Conservation (phyloP, 2,329 filamentous ascomycete genomes). For the Herpotrichia juniperi region DNA sequence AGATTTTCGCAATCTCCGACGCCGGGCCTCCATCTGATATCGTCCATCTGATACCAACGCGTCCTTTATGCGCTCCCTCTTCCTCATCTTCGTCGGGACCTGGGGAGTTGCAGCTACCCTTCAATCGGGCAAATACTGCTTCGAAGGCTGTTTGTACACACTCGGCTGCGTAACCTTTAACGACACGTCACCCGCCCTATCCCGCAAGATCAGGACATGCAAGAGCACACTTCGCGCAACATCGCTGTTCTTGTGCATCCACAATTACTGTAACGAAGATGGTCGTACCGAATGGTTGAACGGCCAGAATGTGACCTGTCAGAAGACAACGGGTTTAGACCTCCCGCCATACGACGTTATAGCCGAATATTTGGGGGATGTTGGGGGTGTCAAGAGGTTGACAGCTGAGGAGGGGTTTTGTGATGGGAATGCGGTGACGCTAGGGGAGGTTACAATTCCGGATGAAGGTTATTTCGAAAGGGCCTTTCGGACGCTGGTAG, state of each 20-base stretch:
- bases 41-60: no score
- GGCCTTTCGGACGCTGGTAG: conserved; percentile 37
- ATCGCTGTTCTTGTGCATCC: conserved; percentile 38
- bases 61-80: not conserved
- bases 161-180: conserved; percentile 39
- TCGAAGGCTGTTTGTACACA: conserved; percentile 34
- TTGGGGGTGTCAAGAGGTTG: conserved; percentile 19
- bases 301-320: conserved; percentile 26
- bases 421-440: conserved; percentile 10
- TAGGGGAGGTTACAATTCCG: conserved; percentile 28
- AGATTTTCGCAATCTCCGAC: conserved; percentile 4
- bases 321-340: conserved; percentile 23
- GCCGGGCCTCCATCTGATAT: not conserved
- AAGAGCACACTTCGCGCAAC: conserved; percentile 28
- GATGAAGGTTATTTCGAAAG: conserved; percentile 28
- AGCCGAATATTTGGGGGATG: conserved; percentile 26
- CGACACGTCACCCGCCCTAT: conserved; percentile 32
- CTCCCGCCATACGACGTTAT: conserved; percentile 34
- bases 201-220: conserved; percentile 34
- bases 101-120: conserved; percentile 19
- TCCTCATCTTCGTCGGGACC: conserved; percentile 11
- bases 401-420: conserved; percentile 26
- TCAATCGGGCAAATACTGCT: conserved; percentile 32
- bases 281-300: conserved; percentile 24
- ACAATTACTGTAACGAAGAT: conserved; percentile 28